phyloP scores from a whole-genome alignment of 306 rosid species.

The Castanea sativa region DNA sequence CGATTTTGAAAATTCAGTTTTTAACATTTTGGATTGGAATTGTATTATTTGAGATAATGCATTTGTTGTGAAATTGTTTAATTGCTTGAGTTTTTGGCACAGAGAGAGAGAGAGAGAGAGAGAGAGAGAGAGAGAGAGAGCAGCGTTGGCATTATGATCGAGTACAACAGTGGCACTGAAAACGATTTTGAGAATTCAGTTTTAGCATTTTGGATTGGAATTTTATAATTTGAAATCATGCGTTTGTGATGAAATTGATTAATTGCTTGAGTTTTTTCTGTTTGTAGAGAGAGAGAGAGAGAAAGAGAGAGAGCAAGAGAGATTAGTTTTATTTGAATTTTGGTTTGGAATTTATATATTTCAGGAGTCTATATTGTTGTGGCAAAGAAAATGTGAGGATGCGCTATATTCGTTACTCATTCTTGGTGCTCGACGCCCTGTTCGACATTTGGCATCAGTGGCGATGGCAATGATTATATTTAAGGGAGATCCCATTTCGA shows the following conservation, averaged over 20 bases:
- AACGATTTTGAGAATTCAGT: not conserved
- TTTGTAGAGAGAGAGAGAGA: not conserved
- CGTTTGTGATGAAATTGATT: not conserved
- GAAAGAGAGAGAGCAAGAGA: too few species aligned
- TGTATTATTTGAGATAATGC: not conserved
- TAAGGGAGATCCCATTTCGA: conserved; percentile 85
- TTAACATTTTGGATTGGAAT: not conserved
- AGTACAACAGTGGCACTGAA: not conserved
- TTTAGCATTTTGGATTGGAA: not conserved
- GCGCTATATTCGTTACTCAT: conserved; percentile 78
- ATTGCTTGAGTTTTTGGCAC: not conserved
- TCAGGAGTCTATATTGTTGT: conserved; percentile 82
- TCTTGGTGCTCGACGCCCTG: conserved; percentile 93
- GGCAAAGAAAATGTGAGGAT: conserved; percentile 98
- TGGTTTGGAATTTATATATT: conserved; percentile 20
- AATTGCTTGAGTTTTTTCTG: not conserved
- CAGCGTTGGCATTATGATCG: too few species aligned
- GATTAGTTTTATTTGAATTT: not conserved
- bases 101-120: not conserved
- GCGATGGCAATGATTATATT: conserved; percentile 85
- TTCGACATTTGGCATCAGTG: conserved; percentile 90
- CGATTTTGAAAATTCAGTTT: not conserved
- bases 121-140: too few species aligned
- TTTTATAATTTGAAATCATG: not conserved
- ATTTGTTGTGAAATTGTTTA: not conserved